phyloP scores from a whole-genome alignment of 2,329 filamentous ascomycete species.

The Trichoderma sp. region DNA sequence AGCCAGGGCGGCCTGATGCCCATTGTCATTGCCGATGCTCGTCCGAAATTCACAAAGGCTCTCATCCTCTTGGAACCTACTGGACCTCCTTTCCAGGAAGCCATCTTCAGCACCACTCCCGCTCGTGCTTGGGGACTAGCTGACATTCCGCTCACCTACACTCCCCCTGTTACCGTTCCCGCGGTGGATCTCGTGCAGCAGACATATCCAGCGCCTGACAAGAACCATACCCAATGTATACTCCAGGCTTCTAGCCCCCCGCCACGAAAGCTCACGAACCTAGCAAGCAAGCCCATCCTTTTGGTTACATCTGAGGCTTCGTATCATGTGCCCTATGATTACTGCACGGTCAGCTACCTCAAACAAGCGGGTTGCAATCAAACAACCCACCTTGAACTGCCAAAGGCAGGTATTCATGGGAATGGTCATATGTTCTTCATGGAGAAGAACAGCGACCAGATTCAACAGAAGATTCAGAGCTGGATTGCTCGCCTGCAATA shows the following conservation, averaged over 20 bases:
- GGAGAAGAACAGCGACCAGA: constrained; percentile 49
- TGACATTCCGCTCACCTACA: constrained; percentile 51
- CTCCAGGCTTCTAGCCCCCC: constrained; percentile 37
- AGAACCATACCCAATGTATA: constrained; percentile 33
- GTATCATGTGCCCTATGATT: constrained; percentile 50
- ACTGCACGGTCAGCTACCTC: constrained; percentile 45
- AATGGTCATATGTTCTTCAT: constrained; percentile 53
- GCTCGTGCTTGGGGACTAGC: constrained; percentile 49
- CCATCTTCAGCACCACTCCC: constrained; percentile 39
- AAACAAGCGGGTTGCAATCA: constrained; percentile 45
- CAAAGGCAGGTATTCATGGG: constrained; percentile 43
- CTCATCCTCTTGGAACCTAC: constrained; percentile 50
- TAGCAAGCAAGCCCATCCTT: constrained; percentile 28
- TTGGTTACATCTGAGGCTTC: constrained; percentile 44
- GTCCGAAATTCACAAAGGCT: constrained; percentile 44
- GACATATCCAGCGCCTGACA: constrained; percentile 30
- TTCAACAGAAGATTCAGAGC: constrained; percentile 33
- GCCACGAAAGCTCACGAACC: constrained; percentile 27
- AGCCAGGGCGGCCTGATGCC: constrained; percentile 49
- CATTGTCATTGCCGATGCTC: constrained; percentile 45
- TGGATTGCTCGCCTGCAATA: constrained; percentile 29
- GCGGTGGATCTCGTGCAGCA: constrained; percentile 38
- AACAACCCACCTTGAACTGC: constrained; percentile 41
- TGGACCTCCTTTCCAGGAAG: constrained; percentile 50
- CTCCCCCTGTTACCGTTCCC: constrained; percentile 44